Percentiles rank a stretch among this genome's conserved stretches.
Conservation (phyloP, 2,329 filamentous ascomycete genomes). For the Aspergillus intermedius region DNA sequence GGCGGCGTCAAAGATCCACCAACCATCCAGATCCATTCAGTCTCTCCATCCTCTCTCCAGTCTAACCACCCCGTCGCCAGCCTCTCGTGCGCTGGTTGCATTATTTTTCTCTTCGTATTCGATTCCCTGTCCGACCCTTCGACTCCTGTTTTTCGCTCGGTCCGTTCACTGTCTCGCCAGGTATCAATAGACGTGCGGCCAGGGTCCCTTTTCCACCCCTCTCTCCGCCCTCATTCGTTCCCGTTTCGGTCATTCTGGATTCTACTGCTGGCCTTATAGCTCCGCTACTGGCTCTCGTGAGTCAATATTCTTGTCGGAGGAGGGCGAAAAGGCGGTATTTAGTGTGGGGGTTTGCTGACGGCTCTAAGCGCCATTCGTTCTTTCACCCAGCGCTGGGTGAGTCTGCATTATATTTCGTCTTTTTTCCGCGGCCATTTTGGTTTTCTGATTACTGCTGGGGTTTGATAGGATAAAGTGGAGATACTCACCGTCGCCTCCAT, state of each 20-base stretch:
- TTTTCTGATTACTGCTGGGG: conserved; percentile 8
- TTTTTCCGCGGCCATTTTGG: not conserved
- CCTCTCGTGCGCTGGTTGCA: conserved; percentile 6
- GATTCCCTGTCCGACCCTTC: conserved; percentile 1
- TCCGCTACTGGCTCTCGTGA: not conserved
- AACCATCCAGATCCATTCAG: conserved; percentile 28
- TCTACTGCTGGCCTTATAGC: conserved; percentile 4
- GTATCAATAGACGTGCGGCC: conserved; percentile 9
- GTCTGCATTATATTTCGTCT: not conserved
- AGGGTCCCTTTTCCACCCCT: conserved; percentile 19
- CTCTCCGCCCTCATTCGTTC: conserved; percentile 19
- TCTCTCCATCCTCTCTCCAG: conserved; percentile 16
- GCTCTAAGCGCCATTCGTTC: not conserved
- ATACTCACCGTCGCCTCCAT: not conserved
- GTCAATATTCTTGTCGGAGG: not conserved
- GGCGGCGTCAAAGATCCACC: conserved; percentile 34
- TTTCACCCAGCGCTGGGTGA: not conserved
- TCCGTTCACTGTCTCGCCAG: not conserved
- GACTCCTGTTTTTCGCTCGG: not conserved
- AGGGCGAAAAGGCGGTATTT: not conserved
- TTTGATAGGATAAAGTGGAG: conserved; percentile 6
- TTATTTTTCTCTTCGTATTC: not conserved
- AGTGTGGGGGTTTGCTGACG: not conserved
- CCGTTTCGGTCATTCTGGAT: conserved; percentile 8
- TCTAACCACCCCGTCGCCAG: not conserved